Evolutionary conservation across 305 asterid genomes (phyloP), one percentile per base, ranked within the genome.

Genomic region (Lippia alba): DNA sequence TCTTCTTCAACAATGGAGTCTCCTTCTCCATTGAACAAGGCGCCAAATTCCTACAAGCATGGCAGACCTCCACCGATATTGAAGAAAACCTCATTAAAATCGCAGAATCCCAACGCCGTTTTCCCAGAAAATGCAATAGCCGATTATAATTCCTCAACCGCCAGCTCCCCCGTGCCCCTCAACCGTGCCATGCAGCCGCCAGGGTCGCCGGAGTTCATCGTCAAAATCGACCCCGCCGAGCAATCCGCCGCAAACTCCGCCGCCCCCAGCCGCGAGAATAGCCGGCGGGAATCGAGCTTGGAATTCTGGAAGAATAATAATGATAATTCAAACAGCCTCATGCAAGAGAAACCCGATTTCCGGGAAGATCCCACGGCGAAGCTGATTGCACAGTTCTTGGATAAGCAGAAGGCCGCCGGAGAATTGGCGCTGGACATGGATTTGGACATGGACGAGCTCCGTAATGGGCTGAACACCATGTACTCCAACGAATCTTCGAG

Each of bases 381-480:
- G 51, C 67, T 61, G 15, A 61, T 61, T 12, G 67, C 33, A 3
- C 36, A 41, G 54, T 61, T 61, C 32, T 61, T 61, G 54, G 44
- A 61, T 45, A 61, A 61, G 14, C 67, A 61, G 53, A 61, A 61
- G 30, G 67, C 54, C 24, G 30, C 32, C 67, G 54, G 67, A 17
- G 67, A 61, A 41, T 10, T 16, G n/a, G 8, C 46, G 32, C 67
- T 61, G 34, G 67, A 61, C 54, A 45, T 61, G 53, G 67, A 61
- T 16, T 18, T 61, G 36, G 66, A 61, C 36, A 61, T 61, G 67
- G 54, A 61, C 6, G 64, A 58, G 46, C 64, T 58, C 3, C 64
- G 64, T 1, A 58, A 33, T 33, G 39, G 16, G 5, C 16, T 24
- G 4, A 49, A 16, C 16, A n/a, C 6, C 55, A 12, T 3, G 8